phyloP scores from a whole-genome alignment of 305 asterid species.

The Solanum aculeatissimum region DNA sequence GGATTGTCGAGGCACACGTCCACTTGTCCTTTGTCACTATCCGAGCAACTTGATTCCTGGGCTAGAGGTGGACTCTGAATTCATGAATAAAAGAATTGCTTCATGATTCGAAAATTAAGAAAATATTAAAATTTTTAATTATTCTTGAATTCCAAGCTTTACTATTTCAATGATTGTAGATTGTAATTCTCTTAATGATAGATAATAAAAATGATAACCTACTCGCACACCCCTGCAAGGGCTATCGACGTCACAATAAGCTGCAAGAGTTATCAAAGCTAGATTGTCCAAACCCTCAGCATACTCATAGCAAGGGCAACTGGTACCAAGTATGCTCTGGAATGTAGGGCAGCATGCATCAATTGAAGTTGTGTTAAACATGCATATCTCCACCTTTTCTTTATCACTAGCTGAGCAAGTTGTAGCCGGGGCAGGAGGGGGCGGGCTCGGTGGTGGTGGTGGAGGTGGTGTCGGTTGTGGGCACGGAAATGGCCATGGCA shows the following conservation, averaged over 20 bases:
- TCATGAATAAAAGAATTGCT: background rate
- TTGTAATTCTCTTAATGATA: background rate
- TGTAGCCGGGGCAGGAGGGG: background rate
- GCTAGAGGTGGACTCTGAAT: background rate
- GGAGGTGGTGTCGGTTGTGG: background rate
- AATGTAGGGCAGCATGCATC: background rate
- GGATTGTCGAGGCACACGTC: too few relatives aligned
- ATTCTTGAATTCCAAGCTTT: too few relatives aligned
- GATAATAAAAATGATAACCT: background rate
- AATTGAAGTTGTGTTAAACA: background rate
- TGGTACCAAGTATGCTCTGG: background rate
- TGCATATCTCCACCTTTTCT: background rate
- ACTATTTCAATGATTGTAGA: background rate
- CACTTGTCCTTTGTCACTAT: too few relatives aligned
- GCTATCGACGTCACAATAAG: background rate
- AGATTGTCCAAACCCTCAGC: background rate
- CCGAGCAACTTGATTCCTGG: background rate
- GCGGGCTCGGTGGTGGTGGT: background rate
- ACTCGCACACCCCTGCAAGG: background rate
- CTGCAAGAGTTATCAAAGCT: background rate
- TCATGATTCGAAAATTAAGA: background rate
- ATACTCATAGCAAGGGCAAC: background rate
- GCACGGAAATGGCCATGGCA: background rate
- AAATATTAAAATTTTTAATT: too few relatives aligned
- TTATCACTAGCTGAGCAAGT: background rate